These are phyloP conservation scores for Cytidiella melzeri DNA, from an alignment of 768 basidiomycete species.

Conservation along the genomic window DNA sequence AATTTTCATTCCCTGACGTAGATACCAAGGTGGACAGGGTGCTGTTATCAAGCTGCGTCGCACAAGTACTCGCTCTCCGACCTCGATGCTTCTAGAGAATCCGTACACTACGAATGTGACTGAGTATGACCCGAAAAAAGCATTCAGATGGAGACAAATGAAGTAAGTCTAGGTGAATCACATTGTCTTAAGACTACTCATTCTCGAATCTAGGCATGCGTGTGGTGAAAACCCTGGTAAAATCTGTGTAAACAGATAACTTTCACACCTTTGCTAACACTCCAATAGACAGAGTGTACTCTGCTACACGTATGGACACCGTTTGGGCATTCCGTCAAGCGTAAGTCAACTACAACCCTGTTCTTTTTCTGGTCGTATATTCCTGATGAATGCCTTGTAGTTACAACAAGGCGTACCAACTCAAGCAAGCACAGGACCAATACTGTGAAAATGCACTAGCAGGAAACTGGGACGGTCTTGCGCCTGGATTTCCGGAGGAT, in stretches of 20 bases:
- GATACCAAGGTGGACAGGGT: slow-evolving; percentile 56
- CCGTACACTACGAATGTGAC: slow-evolving; percentile 56
- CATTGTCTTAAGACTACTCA: slow-evolving; percentile 1
- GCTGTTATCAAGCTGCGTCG: slow-evolving; percentile 74
- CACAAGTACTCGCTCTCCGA: slow-evolving; percentile 63
- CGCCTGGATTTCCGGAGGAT: slow-evolving; percentile 54
- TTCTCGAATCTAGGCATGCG: slow-evolving; percentile 36
- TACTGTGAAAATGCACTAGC: slow-evolving; percentile 49
- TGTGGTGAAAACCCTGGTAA: slow-evolving; percentile 57
- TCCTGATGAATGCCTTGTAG: slow-evolving; percentile 28
- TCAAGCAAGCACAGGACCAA: slow-evolving; percentile 63
- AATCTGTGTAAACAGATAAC: background rate
- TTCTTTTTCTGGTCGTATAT: slow-evolving; percentile 19
- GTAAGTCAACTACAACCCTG: slow-evolving; percentile 28
- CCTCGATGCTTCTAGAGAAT: slow-evolving; percentile 71
- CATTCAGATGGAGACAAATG: slow-evolving; percentile 69
- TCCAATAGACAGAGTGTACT: slow-evolving; percentile 27
- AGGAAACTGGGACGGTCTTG: slow-evolving; percentile 43
- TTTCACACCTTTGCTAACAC: background rate
- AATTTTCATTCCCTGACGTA: slow-evolving; percentile 15
- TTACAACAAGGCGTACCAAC: slow-evolving; percentile 57
- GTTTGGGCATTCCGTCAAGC: slow-evolving; percentile 63
- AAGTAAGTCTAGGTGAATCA: slow-evolving; percentile 39
- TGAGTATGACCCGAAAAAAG: slow-evolving; percentile 36
- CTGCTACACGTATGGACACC: slow-evolving; percentile 53